Percentiles rank a stretch among this genome's conserved stretches.
Conservation (phyloP, 768 basidiomycete species). For the Obba rivulosa region DNA sequence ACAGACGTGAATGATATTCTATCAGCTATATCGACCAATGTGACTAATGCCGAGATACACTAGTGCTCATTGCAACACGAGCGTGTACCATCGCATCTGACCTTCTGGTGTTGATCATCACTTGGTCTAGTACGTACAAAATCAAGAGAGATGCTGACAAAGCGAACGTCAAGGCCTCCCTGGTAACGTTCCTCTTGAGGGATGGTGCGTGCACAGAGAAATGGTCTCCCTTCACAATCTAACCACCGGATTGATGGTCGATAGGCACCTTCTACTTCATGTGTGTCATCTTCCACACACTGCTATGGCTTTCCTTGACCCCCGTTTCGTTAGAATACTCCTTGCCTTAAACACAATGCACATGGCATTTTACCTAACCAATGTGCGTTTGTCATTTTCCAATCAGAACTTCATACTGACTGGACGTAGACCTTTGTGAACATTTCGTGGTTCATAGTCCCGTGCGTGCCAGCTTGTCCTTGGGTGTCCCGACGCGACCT, state of each 20-base stretch:
- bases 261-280: conserved; percentile 8
- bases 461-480: neutral
- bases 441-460: conserved; percentile 2
- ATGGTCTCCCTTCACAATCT: neutral
- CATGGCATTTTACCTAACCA: conserved; percentile 1
- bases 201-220: conserved; percentile 3
- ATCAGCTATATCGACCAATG: too few relatives aligned
- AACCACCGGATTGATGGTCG: neutral
- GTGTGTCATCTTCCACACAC: neutral
- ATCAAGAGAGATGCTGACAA: conserved; percentile 2
- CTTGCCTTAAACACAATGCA: conserved; percentile 8
- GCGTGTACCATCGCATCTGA: conserved; percentile 6
- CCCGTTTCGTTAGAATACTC: neutral
- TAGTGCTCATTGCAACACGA: conserved; percentile 4
- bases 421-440: neutral
- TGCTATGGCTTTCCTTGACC: neutral
- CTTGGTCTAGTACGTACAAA: conserved; percentile 7
- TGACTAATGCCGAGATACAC: too few relatives aligned
- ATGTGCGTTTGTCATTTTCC: neutral
- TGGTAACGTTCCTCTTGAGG: conserved; percentile 1
- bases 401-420: neutral
- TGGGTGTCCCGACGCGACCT: neutral
- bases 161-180: conserved; percentile 6
- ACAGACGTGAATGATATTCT: too few relatives aligned
- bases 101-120: conserved; percentile 5